These are phyloP conservation scores for Calonectria pauciramosa DNA, from an alignment of 2,329 filamentous ascomycete genomes.

Conservation along the genomic window DNA sequence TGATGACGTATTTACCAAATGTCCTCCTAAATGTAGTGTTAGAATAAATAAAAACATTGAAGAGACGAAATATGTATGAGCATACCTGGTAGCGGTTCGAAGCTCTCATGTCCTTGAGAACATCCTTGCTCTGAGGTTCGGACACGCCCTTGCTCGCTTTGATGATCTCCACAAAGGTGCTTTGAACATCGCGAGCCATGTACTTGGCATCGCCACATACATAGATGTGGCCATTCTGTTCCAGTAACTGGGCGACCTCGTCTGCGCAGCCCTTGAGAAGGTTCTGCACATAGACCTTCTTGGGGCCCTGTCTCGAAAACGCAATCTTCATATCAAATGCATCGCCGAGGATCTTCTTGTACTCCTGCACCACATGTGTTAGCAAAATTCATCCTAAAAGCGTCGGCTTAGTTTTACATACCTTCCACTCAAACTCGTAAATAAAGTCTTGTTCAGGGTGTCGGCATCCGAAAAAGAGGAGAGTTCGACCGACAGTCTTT, in stretches of 20 bases:
- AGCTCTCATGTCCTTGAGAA: slow-evolving; percentile 96
- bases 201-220: slow-evolving; percentile 98
- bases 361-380: slow-evolving; percentile 69
- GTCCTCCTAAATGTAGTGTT: slow-evolving; percentile 67
- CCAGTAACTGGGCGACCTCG: slow-evolving; percentile 88
- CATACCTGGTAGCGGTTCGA: slow-evolving; percentile 94
- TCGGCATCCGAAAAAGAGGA: slow-evolving; percentile 96
- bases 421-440: slow-evolving; percentile 92
- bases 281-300: slow-evolving; percentile 98
- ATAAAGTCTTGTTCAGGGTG: slow-evolving; percentile 89
- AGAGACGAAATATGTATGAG: slow-evolving; percentile 22
- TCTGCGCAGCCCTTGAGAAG: slow-evolving; percentile 84
- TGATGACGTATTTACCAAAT: slow-evolving; percentile 69
- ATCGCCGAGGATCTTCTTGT: slow-evolving; percentile 85
- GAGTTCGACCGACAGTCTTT: slow-evolving; percentile 84
- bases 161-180: slow-evolving; percentile 86
- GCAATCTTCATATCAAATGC: slow-evolving; percentile 92
- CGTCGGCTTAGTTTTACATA: slow-evolving; percentile 50
- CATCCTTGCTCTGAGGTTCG: slow-evolving; percentile 90
- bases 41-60: slow-evolving; percentile 23
- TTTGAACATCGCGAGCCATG: slow-evolving; percentile 95
- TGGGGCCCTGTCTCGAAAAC: slow-evolving; percentile 86
- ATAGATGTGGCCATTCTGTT: slow-evolving; percentile 93
- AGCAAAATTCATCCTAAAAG: neutral
- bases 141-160: slow-evolving; percentile 84